A percentile compares a stretch with the other conserved stretches of the same genome.
Conservation (phyloP, 495 filamentous ascomycete genomes). For the Aspergillus heteromorphus region DNA sequence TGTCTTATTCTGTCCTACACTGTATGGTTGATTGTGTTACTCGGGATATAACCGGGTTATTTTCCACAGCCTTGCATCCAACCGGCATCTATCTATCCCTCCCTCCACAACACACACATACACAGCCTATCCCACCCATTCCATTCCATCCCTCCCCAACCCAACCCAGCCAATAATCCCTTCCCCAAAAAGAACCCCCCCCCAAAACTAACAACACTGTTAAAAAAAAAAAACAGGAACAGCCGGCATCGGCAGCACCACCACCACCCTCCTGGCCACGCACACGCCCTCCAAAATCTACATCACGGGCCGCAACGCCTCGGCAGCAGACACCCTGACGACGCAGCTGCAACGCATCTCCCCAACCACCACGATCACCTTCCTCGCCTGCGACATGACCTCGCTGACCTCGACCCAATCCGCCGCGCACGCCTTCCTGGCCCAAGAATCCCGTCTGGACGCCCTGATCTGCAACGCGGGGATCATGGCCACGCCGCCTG, state of each 20-base stretch:
- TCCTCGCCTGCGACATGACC: conserved; percentile 42
- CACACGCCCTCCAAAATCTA: conserved; percentile 53
- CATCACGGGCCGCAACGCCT: conserved; percentile 48
- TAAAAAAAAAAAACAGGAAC: conserved; percentile 17
- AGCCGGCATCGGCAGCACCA: conserved; percentile 54
- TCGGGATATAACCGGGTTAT: no score
- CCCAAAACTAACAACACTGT: not conserved
- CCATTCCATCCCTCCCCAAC: no score
- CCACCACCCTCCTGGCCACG: conserved; percentile 46
- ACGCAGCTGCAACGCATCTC: conserved; percentile 27
- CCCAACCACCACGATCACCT: conserved; percentile 28
- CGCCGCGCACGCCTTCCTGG: conserved; percentile 29
- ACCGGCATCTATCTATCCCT: no score
- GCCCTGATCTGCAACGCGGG: conserved; percentile 65
- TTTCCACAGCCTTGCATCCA: no score
- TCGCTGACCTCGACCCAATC: conserved; percentile 38
- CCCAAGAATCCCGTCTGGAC: conserved; percentile 37
- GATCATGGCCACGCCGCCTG: conserved; percentile 51
- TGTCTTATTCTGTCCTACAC: no score
- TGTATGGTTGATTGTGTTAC: no score
- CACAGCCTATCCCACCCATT: no score
- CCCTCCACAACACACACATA: no score
- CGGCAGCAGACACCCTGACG: conserved; percentile 42
- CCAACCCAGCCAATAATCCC: not conserved
- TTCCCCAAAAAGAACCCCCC: not conserved